Conservation (phyloP, 305 asterid genomes). For the Plantago coronopus region DNA sequence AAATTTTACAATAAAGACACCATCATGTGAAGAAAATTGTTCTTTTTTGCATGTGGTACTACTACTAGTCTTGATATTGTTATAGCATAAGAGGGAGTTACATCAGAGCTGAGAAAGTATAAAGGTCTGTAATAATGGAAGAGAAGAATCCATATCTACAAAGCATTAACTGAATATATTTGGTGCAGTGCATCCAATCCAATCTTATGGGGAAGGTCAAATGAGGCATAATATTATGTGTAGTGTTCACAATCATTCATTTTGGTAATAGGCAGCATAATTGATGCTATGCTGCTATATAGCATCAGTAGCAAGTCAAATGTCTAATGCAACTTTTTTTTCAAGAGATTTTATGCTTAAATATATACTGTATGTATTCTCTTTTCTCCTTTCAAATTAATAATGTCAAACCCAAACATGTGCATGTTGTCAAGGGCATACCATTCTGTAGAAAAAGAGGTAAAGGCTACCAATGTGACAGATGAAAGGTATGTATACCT, state of each 20-base stretch:
- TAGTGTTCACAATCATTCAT: not conserved
- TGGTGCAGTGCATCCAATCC: too few relatives aligned
- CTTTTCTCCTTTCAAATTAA: not conserved
- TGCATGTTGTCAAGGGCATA: not conserved
- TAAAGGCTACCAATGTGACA: too few relatives aligned
- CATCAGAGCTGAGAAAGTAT: too few relatives aligned
- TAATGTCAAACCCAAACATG: constrained; percentile 7
- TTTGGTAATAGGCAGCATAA: not conserved
- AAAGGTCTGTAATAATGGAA: too few relatives aligned
- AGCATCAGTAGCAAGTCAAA: constrained; percentile 2
- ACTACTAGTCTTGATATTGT: too few relatives aligned
- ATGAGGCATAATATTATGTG: not conserved
- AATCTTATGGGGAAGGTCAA: not conserved
- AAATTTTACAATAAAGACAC: too few relatives aligned
- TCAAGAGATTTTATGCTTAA: constrained; percentile 2
- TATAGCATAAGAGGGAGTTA: too few relatives aligned
- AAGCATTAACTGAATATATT: too few relatives aligned
- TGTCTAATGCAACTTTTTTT: not conserved
- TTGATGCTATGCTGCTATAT: constrained; percentile 13
- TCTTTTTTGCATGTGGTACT: too few relatives aligned
- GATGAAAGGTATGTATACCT: too few relatives aligned
- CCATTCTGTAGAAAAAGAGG: not conserved
- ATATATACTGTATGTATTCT: not conserved
- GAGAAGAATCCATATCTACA: too few relatives aligned
- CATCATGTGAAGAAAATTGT: too few relatives aligned